Base-by-base conservation (phyloP, 2,329 filamentous ascomycete species). In the Pezicula radicicola region DNA sequence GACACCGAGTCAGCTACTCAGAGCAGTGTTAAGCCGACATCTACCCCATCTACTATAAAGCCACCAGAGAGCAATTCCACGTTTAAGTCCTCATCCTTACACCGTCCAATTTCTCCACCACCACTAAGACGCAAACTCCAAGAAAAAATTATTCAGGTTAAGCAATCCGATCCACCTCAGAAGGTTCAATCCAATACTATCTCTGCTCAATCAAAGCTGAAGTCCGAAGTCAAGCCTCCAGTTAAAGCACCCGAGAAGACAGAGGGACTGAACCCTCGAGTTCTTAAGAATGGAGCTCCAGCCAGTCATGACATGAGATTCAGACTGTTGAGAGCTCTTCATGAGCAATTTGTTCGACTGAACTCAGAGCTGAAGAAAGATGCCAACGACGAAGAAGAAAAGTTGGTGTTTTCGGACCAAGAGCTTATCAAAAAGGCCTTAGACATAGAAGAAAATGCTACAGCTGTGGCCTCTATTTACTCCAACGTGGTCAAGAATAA, bases 401-500 rank as follows among this genome's bases (percentile, higher is more conserved):
- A 74, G n/a, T 72, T 89, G 2, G 63, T 84, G 15, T 67, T 91
- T 44, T 80, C 79, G 1, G 75, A 83, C 1, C 83, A 89, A 63
- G 80, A 85, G 43, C 74, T 92, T 19, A 87, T 91, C 55, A 81
- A 79, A 58, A 75, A 83, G 55, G 82, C 84, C 0, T 72, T 93
- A 1, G 87, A 93, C 59, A 84, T 92, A 54, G 95, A 99, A 70
- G 85, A 96, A 66, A 81, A 81, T 35, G 74, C 83, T 7, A 91
- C 91, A 12, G 83, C 85, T 15, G 86, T 86, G 54, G 72, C 79
- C 1, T 70, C 79, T 0, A 83, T 97, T 27, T 99, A 99, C 64
- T 75, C 80, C 7, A 96, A 96, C 61, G 75, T 91, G 25, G 83
- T 97, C 67, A 95, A 92, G 65, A 88, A 91, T 58, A 84, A 84